phyloP scores from a whole-genome alignment of 192 early-diverging fungal genomes.

The Pecoramyces ruminantium region DNA sequence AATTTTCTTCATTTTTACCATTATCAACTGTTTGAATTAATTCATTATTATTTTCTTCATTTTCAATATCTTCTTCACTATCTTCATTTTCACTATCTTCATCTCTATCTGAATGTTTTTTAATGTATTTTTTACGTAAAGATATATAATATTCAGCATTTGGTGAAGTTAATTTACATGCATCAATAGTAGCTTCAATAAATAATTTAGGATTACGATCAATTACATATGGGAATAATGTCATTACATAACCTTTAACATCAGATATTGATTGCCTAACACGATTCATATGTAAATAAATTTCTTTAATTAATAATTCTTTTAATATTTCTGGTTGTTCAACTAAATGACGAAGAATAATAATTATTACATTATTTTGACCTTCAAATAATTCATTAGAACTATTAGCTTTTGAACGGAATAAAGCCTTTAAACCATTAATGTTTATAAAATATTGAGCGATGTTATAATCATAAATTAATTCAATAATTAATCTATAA shows the following conservation, averaged over 20 bases:
- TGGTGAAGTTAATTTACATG: background rate
- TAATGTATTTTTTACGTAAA: slow-evolving; percentile 10
- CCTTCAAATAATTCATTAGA: slow-evolving; percentile 47
- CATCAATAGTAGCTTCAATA: background rate
- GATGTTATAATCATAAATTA: background rate
- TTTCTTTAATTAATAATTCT: slow-evolving; percentile 53
- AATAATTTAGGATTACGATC: background rate
- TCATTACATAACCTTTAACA: slow-evolving; percentile 34
- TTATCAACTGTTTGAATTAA: background rate
- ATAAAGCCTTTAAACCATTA: background rate
- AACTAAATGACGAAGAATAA: slow-evolving; percentile 79
- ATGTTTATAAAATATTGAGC: background rate
- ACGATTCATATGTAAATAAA: slow-evolving; percentile 53
- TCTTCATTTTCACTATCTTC: slow-evolving; percentile 12
- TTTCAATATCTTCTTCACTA: background rate
- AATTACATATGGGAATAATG: background rate
- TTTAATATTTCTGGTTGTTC: slow-evolving; percentile 49
- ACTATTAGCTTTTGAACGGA: background rate
- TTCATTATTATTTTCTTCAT: background rate
- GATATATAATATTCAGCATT: background rate
- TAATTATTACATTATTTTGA: slow-evolving; percentile 58
- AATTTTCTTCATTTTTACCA: background rate
- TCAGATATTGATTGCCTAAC: slow-evolving; percentile 52
- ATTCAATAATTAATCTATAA: background rate
- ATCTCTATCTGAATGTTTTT: slow-evolving; percentile 7